Percentiles rank a stretch among this genome's conserved stretches.
phyloP scores from a whole-genome alignment of 169 alveolate species.

The Neospora caninum region DNA sequence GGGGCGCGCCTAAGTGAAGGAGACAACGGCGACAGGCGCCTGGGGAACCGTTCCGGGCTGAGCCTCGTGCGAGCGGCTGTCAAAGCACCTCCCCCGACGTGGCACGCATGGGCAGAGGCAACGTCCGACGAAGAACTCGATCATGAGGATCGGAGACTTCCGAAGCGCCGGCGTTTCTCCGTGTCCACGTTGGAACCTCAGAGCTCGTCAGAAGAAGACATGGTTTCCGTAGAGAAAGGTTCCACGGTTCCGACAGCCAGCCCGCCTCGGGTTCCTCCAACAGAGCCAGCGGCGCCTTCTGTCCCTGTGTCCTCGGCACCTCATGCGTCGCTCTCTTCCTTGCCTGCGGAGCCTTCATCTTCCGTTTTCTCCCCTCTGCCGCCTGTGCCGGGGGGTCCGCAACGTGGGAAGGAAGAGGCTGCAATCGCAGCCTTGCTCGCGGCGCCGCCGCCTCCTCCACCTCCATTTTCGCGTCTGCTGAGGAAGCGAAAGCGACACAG shows the following conservation, averaged over 20 bases:
- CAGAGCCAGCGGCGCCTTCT: not conserved
- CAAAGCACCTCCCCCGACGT: not conserved
- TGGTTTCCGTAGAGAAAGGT: not conserved
- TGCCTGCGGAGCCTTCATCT: not conserved
- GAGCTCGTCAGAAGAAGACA: not conserved
- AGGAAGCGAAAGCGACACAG: not conserved
- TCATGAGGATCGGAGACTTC: not conserved
- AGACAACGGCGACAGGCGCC: too few species aligned
- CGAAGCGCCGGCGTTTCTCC: not conserved
- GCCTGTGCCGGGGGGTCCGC: not conserved
- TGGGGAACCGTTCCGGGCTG: not conserved
- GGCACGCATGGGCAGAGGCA: not conserved
- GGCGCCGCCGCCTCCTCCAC: not conserved
- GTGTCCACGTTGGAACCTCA: not conserved
- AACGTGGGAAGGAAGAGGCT: not conserved
- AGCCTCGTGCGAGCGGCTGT: too few species aligned
- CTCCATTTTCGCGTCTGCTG: constrained; percentile 15
- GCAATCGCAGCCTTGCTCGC: constrained; percentile 13
- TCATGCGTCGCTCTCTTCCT: not conserved
- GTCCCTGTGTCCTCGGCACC: not conserved
- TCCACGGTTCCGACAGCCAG: not conserved
- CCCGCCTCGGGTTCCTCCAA: not conserved
- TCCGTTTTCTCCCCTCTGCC: not conserved
- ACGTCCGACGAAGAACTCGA: not conserved
- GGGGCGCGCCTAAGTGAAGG: not conserved